Base-by-base conservation (phyloP, 495 filamentous ascomycete genomes). In the Tetracladium setigerum region DNA sequence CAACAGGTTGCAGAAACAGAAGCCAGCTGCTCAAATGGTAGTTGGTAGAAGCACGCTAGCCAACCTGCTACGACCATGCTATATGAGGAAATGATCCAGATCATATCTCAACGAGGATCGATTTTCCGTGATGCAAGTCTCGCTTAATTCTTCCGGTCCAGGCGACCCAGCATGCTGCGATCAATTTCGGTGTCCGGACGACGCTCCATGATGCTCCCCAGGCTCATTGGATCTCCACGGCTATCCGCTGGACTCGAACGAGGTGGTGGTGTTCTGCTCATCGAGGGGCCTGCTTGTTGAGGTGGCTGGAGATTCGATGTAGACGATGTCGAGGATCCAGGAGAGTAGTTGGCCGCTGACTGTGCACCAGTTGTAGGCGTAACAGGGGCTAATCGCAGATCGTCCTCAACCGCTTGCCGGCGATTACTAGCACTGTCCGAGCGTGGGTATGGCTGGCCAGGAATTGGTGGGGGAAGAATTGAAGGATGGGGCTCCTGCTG, bases 401-500 rank as follows among this genome's bases (percentile, higher is more conserved):
- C 58, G 4, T 61, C 58, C 16, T 58, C 58, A 14, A 39, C 52
- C 7, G 55, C 52, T 17, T 39, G 55, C 11, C 47, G 45, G 18
- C 55, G 50, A 41, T 41, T 33, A 19, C 39, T 35, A 6, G 37
- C 12, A 22, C 40, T 53, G 1, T 61, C 56, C n/a, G 52, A 27
- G 10, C 58, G 54, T 27, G 54, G 38, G 40, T 62, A 60, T 46
- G 64, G 49, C 16, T 67, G 63, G 17, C 54, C 64, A 15, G 65
- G 62, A 22, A 67, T 52, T 30, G 62, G 67, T 17, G 65, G 65
- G 16, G 67, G 65, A 12, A 68, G 52, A 40, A 63, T 58, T 14
- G 67, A 61, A n/a, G 67, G 52, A 42, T 67, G 67, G 14, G 64
- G 56, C 36, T 70, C 67, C 47, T 57, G 37, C 41, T 56, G 50